A percentile compares a stretch with the other conserved stretches of the same genome.
Evolutionary conservation across 805 yeast species (phyloP).

Genomic region (Vanderwaltozyma polyspora): DNA sequence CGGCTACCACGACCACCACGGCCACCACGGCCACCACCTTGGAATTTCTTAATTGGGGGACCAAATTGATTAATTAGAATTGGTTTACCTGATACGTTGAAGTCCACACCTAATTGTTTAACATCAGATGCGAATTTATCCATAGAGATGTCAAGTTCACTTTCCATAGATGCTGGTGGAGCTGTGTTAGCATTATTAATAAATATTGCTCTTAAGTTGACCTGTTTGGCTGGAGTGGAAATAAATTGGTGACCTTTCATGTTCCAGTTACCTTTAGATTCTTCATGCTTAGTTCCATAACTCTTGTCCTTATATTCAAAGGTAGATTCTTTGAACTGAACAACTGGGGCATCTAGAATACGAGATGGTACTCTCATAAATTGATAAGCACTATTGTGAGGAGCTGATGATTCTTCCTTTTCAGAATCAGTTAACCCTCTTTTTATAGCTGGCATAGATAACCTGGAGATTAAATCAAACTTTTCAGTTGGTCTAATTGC

Average conservation of each 20-base stretch:
- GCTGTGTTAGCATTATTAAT: slow-evolving; percentile 8
- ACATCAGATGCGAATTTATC: slow-evolving; percentile 8
- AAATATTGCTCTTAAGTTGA: slow-evolving; percentile 10
- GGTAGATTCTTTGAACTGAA: slow-evolving; percentile 7
- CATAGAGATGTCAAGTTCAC: slow-evolving; percentile 6
- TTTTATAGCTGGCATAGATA: slow-evolving; percentile 13
- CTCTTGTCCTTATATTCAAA: slow-evolving; percentile 9
- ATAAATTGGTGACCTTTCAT: slow-evolving; percentile 10
- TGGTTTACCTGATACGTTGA: slow-evolving; percentile 8
- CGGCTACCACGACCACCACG: slow-evolving; percentile 12
- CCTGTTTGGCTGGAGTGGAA: slow-evolving; percentile 3
- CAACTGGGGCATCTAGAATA: slow-evolving; percentile 17
- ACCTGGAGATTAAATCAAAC: slow-evolving; percentile 10
- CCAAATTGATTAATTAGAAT: slow-evolving; percentile 9
- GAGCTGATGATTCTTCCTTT: slow-evolving; percentile 1
- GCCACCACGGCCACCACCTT: slow-evolving; percentile 11
- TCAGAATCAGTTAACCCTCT: slow-evolving; percentile 7
- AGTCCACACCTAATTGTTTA: slow-evolving; percentile 11
- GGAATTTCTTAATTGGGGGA: background rate
- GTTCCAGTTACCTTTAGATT: slow-evolving; percentile 16
- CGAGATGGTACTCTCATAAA: slow-evolving; percentile 17
- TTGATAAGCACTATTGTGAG: no score
- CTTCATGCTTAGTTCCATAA: slow-evolving; percentile 9
- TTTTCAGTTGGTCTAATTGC: slow-evolving; percentile 15
- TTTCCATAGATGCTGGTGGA: slow-evolving; percentile 7